phyloP scores from a whole-genome alignment of 2,329 filamentous ascomycete genomes.

The Ceratocystis variospora region DNA sequence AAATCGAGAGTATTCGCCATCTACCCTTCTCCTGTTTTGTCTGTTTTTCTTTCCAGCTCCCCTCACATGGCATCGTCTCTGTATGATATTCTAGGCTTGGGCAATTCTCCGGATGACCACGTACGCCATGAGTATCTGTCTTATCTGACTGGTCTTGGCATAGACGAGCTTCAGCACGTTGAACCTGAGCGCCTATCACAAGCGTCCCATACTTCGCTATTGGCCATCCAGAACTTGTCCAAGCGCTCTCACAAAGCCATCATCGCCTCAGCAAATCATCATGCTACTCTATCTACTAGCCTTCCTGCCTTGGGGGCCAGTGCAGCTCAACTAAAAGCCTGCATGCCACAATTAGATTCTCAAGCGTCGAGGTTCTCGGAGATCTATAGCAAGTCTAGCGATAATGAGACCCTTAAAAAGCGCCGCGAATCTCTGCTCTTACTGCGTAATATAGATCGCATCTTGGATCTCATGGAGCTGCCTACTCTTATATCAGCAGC shows the following conservation, averaged over 20 bases:
- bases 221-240: conserved; percentile 74
- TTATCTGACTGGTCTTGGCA: conserved; percentile 61
- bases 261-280: conserved; percentile 64
- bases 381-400: conserved; percentile 51
- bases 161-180: conserved; percentile 55
- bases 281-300: conserved; percentile 56
- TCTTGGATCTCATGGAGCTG: conserved; percentile 82
- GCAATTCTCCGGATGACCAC: conserved; percentile 31
- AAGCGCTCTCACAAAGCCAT: conserved; percentile 79
- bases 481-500: conserved; percentile 74
- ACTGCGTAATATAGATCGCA: conserved; percentile 71
- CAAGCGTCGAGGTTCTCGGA: conserved; percentile 68
- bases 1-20: neutral
- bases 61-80: conserved; percentile 28
- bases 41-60: neutral
- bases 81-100: conserved; percentile 26
- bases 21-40: neutral
- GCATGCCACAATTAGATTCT: conserved; percentile 65
- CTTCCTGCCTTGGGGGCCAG: conserved; percentile 57
- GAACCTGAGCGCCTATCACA: conserved; percentile 74
- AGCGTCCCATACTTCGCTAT: conserved; percentile 61
- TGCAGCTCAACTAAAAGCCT: conserved; percentile 51
- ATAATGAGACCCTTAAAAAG: conserved; percentile 55
- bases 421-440: conserved; percentile 71
- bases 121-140: conserved; percentile 58